Base-by-base conservation (phyloP, 306 rosid genomes). In the Morella rubra region DNA sequence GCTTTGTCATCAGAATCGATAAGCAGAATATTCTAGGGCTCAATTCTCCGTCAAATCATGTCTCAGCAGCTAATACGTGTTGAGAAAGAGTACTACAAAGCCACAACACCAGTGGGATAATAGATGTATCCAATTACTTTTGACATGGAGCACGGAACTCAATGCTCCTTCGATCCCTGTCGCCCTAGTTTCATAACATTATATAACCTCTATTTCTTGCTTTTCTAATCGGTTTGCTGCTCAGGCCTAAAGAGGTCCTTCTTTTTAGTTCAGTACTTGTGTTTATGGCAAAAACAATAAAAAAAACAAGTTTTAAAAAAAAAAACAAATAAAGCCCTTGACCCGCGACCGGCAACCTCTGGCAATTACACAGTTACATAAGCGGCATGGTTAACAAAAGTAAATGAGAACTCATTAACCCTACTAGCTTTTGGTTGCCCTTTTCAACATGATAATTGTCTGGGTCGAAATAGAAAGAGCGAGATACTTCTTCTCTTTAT, bases 341-440 rank as follows among this genome's bases (percentile, higher is more conserved):
- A 69, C 76, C 20, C 77, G 46, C 70, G 55, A 20, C 84, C 81
- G 85, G 81, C 87, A 83, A 84, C 52, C 15, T 76, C 85, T 86
- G 81, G 53, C 81, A 78, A 84, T 86, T 78, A 80, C 88, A 80
- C 87, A 80, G 80, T 81, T 80, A 70, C 79, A 76, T 71, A 74
- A 82, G 76, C 89, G 84, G 76, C 73, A 81, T 86, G 85, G 79
- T 76, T 83, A 83, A 76, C 91, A 60, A 84, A 90, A 85, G 88
- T 24, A 73, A 71, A 86, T 72, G 77, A 59, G 79, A 53, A 78
- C 88, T 86, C 87, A 90, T 88, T 83, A 84, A 82, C 79, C 83
- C 86, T 81, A 79, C 66, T 58, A 77, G 77, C 77, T 73, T 86
- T 80, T 58, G 19, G 6, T 78, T 80, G 24, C 84, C 79, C 87